A percentile compares a stretch with the other conserved stretches of the same genome.
Evolutionary conservation across 495 filamentous ascomycete genomes (phyloP).

Genomic region (Aspergillus incahuasiensis): DNA sequence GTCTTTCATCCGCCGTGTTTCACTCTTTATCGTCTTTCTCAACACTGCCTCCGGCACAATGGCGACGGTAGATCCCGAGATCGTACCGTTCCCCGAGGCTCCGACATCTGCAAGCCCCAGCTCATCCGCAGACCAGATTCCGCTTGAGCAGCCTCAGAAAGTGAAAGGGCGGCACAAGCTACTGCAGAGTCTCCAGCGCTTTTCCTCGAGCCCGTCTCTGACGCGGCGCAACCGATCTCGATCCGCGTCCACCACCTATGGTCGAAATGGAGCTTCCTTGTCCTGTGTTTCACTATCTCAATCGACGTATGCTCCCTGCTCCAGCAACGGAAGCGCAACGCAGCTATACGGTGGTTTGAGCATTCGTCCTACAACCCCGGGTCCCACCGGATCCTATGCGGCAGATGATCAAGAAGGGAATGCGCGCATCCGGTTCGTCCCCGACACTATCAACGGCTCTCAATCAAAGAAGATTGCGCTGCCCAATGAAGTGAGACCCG

Average conservation of each 20-base stretch:
- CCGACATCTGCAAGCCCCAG: conserved; percentile 27
- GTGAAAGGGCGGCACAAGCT: conserved; percentile 70
- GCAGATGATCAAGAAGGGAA: conserved; percentile 34
- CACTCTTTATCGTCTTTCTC: background rate
- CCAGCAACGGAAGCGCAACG: conserved; percentile 52
- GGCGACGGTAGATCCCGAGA: conserved; percentile 28
- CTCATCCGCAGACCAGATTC: conserved; percentile 35
- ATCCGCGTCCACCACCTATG: conserved; percentile 51
- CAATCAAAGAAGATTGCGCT: conserved; percentile 49
- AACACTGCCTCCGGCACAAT: conserved; percentile 18
- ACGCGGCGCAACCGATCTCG: conserved; percentile 58
- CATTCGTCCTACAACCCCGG: conserved; percentile 57
- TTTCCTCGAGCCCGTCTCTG: conserved; percentile 81
- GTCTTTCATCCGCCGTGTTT: background rate
- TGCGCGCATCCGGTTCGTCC: conserved; percentile 47
- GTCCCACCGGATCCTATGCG: conserved; percentile 42
- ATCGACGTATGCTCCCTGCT: conserved; percentile 49
- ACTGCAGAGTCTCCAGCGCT: conserved; percentile 75
- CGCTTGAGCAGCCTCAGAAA: conserved; percentile 53
- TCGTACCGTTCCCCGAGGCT: conserved; percentile 22
- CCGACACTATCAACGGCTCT: conserved; percentile 28
- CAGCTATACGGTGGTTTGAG: conserved; percentile 55
- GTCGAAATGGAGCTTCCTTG: conserved; percentile 66
- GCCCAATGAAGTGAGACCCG: conserved; percentile 58
- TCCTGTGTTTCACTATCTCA: conserved; percentile 83